Base-by-base conservation (phyloP, 1,284 basidiomycete species). In the Ceratobasidium sp. region DNA sequence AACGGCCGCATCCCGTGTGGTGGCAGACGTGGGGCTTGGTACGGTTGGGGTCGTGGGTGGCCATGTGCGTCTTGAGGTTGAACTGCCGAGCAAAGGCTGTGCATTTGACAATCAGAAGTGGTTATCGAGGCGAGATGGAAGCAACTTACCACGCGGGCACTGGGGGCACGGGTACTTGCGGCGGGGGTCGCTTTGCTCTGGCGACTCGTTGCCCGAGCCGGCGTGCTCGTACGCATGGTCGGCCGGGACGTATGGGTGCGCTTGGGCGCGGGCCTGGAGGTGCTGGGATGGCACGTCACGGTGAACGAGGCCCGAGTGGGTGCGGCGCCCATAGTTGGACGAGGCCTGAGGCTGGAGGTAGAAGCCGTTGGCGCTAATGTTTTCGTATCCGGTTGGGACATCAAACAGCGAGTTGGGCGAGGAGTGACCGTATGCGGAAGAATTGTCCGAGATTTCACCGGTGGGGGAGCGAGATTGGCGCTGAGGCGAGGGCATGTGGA, bases 11-110 rank as follows among this genome's bases (percentile, higher is more conserved):
- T 13, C 89, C 89, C 64, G 89, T 87, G 83, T 95, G 92, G 56
- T 91, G 91, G 82, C 95, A 96, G 44, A 91, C 88, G 81, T 93
- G 93, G 0, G 94, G 94, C 85, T 96, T 96, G 64, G 91, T 86
- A 74, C 95, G 88, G 83, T 94, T 92, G 22, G 95, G 94, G 81
- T 96, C 94, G 83, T 96, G 95, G 1, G 95, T 96, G 5, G 92
- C 91, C 87, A 95, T 90, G 83, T 96, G 95, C 0, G 95, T 96
- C 86, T 96, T 96, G 76, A 96, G 84, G 80, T 96, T 96, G 84
- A 93, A 96, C 0, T 94, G 94, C n/a, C 95, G 88, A 25, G 94
- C 95, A 81, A 96, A 96, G 0, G 93, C 95, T 91, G 69, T 78
- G 56, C 67, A 79, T 51, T 22, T 51, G 67, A 70, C 0, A 17